Conservation (phyloP, 345 rosid species). For the Linum trigynum region DNA sequence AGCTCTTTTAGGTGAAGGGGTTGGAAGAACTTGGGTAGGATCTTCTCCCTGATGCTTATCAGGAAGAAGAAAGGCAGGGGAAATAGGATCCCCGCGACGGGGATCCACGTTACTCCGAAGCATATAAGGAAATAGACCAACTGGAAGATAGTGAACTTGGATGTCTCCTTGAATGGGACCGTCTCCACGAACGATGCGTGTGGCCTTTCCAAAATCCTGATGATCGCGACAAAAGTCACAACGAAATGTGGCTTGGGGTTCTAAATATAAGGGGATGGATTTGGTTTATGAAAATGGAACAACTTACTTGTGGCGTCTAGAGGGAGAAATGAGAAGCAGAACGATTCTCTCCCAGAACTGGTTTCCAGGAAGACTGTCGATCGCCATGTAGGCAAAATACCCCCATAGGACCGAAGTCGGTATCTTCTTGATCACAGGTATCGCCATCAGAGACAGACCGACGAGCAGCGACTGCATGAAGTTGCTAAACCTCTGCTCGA, state of each 20-base stretch:
- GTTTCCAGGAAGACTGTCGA: constrained; percentile 85
- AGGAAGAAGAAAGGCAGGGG: constrained; percentile 80
- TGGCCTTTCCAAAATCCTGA: constrained; percentile 56
- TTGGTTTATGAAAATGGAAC: background rate
- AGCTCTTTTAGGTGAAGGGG: constrained; percentile 43
- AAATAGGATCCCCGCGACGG: constrained; percentile 72
- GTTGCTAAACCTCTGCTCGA: constrained; percentile 80
- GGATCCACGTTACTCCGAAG: constrained; percentile 78
- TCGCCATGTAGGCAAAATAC: constrained; percentile 83
- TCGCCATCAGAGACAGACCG: constrained; percentile 47
- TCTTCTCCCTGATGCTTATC: constrained; percentile 53
- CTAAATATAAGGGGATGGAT: background rate
- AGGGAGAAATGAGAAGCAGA: constrained; percentile 50
- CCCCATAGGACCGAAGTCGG: constrained; percentile 88
- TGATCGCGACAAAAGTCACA: background rate
- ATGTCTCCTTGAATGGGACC: constrained; percentile 52
- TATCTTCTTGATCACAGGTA: constrained; percentile 62
- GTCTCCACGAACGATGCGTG: constrained; percentile 74
- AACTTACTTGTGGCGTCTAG: constrained; percentile 61
- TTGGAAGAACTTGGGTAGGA: constrained; percentile 54
- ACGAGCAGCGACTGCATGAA: constrained; percentile 64
- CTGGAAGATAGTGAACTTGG: constrained; percentile 52
- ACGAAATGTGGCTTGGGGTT: background rate
- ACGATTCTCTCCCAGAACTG: constrained; percentile 75
- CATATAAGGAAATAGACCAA: constrained; percentile 53